phyloP scores from a whole-genome alignment of 768 basidiomycete genomes.

The Pisolithus albus region DNA sequence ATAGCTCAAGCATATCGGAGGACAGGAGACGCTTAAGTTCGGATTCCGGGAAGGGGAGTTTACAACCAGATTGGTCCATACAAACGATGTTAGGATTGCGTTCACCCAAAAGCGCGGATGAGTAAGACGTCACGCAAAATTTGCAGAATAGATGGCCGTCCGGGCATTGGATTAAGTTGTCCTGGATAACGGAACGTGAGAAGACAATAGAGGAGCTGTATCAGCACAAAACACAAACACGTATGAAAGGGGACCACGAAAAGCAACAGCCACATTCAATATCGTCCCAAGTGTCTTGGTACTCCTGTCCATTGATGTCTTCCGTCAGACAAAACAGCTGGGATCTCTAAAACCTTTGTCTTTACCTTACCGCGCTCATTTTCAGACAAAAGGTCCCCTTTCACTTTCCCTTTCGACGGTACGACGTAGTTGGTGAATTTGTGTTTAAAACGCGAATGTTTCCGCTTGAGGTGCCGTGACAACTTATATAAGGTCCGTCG shows the following conservation, averaged over 20 bases:
- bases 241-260: slow-evolving; percentile 58
- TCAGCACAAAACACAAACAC: slow-evolving; percentile 21
- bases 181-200: slow-evolving; percentile 34
- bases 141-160: slow-evolving; percentile 86
- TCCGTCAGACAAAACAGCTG: slow-evolving; percentile 15
- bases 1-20: slow-evolving; percentile 59
- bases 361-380: slow-evolving; percentile 1
- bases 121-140: slow-evolving; percentile 62
- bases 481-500: slow-evolving; percentile 53
- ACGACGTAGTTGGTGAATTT: slow-evolving; percentile 29
- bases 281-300: slow-evolving; percentile 41
- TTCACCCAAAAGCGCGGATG: slow-evolving; percentile 56
- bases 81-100: slow-evolving; percentile 63
- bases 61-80: slow-evolving; percentile 76
- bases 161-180: slow-evolving; percentile 82
- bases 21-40: slow-evolving; percentile 66
- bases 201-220: not conserved
- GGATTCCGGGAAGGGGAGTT: slow-evolving; percentile 55
- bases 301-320: slow-evolving; percentile 33
- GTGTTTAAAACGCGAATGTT: slow-evolving; percentile 31
- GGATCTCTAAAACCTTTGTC: not conserved
- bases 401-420: slow-evolving; percentile 36
- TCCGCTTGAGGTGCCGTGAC: slow-evolving; percentile 25
- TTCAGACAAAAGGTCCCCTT: slow-evolving; percentile 27
- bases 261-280: slow-evolving; percentile 92